Conservation (phyloP, 2,329 filamentous ascomycete species). For the Sarocladium oryzae region DNA sequence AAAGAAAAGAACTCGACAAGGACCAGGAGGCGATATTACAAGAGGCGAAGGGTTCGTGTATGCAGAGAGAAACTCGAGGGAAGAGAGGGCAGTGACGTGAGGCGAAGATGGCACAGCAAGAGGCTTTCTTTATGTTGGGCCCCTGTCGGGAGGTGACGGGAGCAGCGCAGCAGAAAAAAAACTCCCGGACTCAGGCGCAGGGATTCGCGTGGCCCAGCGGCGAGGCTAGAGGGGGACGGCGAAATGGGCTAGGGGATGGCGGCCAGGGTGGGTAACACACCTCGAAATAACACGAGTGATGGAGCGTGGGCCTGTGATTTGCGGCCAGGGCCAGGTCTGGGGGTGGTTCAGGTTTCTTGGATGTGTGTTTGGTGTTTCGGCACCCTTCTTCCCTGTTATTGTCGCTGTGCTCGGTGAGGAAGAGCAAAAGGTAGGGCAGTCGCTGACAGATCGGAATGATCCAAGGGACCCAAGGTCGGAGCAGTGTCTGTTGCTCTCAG, state of each 20-base stretch:
- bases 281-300: slow-evolving; percentile 8
- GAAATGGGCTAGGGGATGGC: slow-evolving; percentile 10
- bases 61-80: not conserved
- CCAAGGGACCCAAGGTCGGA: too few relatives aligned
- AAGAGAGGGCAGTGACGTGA: slow-evolving; percentile 7
- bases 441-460: too few relatives aligned
- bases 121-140: slow-evolving; percentile 9
- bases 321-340: slow-evolving; percentile 8
- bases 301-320: slow-evolving; percentile 8
- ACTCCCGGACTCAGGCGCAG: not conserved
- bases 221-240: slow-evolving; percentile 5
- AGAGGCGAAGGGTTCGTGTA: not conserved
- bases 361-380: slow-evolving; percentile 5
- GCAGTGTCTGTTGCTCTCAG: not conserved
- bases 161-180: slow-evolving; percentile 6
- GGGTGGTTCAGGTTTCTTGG: not conserved
- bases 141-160: slow-evolving; percentile 9
- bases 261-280: slow-evolving; percentile 9
- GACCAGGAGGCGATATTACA: slow-evolving; percentile 1
- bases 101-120: slow-evolving; percentile 1
- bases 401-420: too few relatives aligned
- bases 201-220: slow-evolving; percentile 8
- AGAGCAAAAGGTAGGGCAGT: too few relatives aligned
- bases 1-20: not conserved
- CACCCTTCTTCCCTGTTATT: too few relatives aligned